Evolutionary conservation across 371 early-diverging fungal genomes (phyloP), one percentile per base, ranked within the genome.

Genomic region (Lichtheimia ramosa): DNA sequence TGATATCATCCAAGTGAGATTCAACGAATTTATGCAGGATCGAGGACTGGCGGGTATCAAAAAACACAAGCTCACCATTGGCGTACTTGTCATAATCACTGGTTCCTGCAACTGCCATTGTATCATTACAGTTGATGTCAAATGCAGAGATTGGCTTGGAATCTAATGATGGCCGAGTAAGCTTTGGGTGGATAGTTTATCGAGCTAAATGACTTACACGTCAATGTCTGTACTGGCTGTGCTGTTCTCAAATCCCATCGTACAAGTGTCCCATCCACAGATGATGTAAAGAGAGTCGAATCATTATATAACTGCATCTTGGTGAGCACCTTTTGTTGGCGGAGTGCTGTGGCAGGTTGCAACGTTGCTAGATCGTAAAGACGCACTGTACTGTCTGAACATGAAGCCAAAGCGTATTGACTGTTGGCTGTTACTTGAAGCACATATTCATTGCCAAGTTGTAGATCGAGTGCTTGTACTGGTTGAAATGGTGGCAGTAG

Each of bases 1-100:
- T 94, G n/a, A 97, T 81, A 66, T 96, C 96, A 62, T 97, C 96
- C 27, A 86, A 88, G 64, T 96, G 95, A 4, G 92, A 92, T 59
- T 95, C 94, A 5, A 67, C 74, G 65, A 94, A 97, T 27, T 75
- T 68, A 13, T 79, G 73, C 12, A 86, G 43, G 7, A 82, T 57
- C 8, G 62, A 50, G 2, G 70, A 67, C 2, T 70, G 59, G 21
- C 86, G 77, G 15, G 83, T 69, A 71, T 89, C 85, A 82, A 89
- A 95, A 65, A 96, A 92, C 27, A 76, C 69, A 7, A 96, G 71
- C 57, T 82, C 85, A 21, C 92, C 89, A 39, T 84, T 84, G 16
- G 81, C 80, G 13, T 41, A 51, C 10, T 74, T 78, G 5, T 48
- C 54, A 8, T 75, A 69, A 14, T 89, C 79, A 50, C 91, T 89